Conservation (phyloP, 345 rosid genomes). For the Corchorus capsularis region DNA sequence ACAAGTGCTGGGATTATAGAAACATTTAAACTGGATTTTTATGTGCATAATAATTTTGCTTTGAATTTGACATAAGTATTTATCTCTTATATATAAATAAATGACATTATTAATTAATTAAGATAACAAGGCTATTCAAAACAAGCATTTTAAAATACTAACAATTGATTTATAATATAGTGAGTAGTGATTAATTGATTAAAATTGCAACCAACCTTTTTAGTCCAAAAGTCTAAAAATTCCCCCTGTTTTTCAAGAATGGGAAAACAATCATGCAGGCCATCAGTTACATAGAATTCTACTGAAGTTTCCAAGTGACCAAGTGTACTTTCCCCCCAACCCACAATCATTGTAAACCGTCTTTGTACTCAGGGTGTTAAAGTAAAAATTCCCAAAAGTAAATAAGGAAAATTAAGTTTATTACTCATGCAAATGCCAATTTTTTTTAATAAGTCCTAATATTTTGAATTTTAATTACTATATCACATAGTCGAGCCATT, state of each 20-base stretch:
- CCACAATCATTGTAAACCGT: no score
- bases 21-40: background rate
- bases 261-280: background rate
- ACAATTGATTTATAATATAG: background rate
- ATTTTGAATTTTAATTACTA: no score
- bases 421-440: no score
- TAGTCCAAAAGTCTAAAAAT: background rate
- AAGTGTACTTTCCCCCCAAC: no score
- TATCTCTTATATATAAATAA: no score
- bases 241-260: background rate
- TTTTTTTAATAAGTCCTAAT: no score
- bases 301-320: background rate
- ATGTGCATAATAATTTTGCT: background rate
- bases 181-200: background rate
- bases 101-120: no score
- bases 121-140: background rate
- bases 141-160: background rate
- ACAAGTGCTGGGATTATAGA: slow-evolving; percentile 28
- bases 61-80: no score
- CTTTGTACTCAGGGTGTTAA: no score
- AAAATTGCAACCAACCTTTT: background rate
- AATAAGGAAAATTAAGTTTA: no score
- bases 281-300: background rate
- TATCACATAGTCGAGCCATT: no score
- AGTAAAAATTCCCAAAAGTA: no score